Percentiles rank a stretch among this genome's conserved stretches.
Evolutionary conservation across 768 basidiomycete species (phyloP).

Genomic region (Cystofilobasidium bisporidii): DNA sequence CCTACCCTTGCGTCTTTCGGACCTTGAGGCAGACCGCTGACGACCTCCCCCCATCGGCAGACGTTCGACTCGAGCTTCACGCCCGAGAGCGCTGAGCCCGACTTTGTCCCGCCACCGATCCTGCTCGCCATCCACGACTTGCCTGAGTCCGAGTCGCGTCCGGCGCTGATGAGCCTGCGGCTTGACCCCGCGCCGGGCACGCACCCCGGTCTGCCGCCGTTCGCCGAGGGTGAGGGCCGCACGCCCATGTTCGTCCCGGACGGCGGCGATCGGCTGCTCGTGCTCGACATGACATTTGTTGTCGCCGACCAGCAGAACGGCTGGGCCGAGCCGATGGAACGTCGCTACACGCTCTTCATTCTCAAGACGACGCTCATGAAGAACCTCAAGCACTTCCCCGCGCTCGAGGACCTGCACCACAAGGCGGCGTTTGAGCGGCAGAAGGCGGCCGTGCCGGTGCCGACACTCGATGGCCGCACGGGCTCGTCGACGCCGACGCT

Average conservation of each 20-base stretch:
- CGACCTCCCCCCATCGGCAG: not conserved
- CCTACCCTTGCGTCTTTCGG: not conserved
- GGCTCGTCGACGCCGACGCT: constrained; percentile 2
- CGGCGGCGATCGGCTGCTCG: constrained; percentile 16
- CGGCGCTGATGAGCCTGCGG: constrained; percentile 16
- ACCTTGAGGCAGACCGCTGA: too few relatives aligned
- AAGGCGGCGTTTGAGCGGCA: constrained; percentile 1
- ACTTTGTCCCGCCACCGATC: constrained; percentile 10
- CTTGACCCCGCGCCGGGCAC: constrained; percentile 25
- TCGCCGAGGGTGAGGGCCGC: constrained; percentile 20
- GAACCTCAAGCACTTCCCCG: constrained; percentile 20
- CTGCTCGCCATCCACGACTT: constrained; percentile 17
- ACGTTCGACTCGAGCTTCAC: constrained; percentile 18
- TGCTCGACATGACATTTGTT: constrained; percentile 13
- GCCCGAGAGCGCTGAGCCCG: not conserved
- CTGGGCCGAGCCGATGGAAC: not conserved
- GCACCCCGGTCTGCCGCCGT: constrained; percentile 18
- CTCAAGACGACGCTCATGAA: constrained; percentile 24
- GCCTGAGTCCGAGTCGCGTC: not conserved
- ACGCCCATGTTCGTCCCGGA: constrained; percentile 21
- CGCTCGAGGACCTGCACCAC: constrained; percentile 1
- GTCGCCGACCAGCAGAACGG: not conserved
- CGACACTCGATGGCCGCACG: too few relatives aligned
- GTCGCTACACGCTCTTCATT: constrained; percentile 19
- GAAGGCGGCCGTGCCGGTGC: not conserved